Conservation (phyloP, 371 early-diverging fungal species). For the Coemansia linderi region DNA sequence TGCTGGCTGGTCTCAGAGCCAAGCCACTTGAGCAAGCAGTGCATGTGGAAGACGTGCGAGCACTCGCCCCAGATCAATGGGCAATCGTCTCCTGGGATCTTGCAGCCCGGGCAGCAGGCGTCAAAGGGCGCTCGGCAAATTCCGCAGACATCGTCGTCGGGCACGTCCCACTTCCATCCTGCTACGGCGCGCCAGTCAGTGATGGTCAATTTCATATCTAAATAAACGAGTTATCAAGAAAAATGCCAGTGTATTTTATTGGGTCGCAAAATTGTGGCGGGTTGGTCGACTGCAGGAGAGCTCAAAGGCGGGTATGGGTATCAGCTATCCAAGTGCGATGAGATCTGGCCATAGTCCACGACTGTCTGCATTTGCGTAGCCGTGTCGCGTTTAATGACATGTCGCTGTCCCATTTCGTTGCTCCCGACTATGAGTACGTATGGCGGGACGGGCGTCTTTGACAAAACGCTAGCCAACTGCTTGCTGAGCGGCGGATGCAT, state of each 20-base stretch:
- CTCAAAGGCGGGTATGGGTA: background rate
- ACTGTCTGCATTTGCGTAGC: constrained; percentile 12
- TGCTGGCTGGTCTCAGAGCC: constrained; percentile 65
- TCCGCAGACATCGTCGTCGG: constrained; percentile 82
- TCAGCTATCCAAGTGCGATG: background rate
- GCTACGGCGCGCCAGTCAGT: constrained; percentile 60
- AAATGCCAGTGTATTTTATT: background rate
- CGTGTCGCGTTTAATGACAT: constrained; percentile 28
- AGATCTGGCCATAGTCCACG: constrained; percentile 7
- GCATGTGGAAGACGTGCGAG: constrained; percentile 87
- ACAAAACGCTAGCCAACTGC: constrained; percentile 30
- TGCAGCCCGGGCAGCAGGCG: constrained; percentile 79
- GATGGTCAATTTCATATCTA: constrained; percentile 38
- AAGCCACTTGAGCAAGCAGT: constrained; percentile 84
- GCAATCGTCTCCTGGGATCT: constrained; percentile 85
- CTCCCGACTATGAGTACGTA: constrained; percentile 28
- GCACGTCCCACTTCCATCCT: constrained; percentile 72
- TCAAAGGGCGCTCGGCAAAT: constrained; percentile 82
- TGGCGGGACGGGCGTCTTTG: constrained; percentile 3
- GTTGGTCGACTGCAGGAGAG: background rate
- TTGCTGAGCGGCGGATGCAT: constrained; percentile 27
- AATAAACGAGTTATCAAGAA: background rate
- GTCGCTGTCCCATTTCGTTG: constrained; percentile 11
- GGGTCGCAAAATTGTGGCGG: background rate
- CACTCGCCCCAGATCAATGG: constrained; percentile 86